Conservation (phyloP, 257 asterid species). For the Thymus quinquecostatus region DNA sequence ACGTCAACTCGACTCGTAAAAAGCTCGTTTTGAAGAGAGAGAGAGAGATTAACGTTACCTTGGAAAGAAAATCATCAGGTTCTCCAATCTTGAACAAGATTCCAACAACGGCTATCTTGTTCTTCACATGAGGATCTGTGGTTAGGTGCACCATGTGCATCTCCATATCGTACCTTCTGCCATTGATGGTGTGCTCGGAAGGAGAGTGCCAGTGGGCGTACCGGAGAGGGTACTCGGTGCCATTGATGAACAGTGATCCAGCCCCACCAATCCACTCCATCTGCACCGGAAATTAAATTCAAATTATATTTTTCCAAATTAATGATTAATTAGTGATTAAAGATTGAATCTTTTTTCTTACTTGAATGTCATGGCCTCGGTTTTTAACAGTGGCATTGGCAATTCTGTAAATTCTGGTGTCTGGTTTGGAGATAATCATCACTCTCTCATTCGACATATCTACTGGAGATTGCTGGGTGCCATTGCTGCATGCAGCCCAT, state of each 20-base stretch:
- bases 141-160: conserved; percentile 67
- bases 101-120: conserved; percentile 52
- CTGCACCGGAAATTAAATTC: too few species aligned
- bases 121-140: conserved; percentile 37
- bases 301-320: too few species aligned
- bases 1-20: too few species aligned
- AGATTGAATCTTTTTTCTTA: too few species aligned
- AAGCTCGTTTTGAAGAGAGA: too few species aligned
- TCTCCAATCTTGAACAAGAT: conserved; percentile 62
- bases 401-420: conserved; percentile 38
- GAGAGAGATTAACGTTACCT: too few species aligned
- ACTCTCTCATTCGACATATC: conserved; percentile 58
- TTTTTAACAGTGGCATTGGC: conserved; percentile 53
- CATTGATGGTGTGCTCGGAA: conserved; percentile 71
- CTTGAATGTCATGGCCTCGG: conserved; percentile 75
- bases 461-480: conserved; percentile 69
- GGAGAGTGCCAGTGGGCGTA: conserved; percentile 87
- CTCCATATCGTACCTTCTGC: conserved; percentile 74
- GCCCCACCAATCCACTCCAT: conserved; percentile 60
- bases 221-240: conserved; percentile 44
- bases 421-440: conserved; percentile 26
- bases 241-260: conserved; percentile 54
- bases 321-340: neutral
- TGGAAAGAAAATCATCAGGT: conserved; percentile 61
- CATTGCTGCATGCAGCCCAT: conserved; percentile 66